Percentiles rank a stretch among this genome's conserved stretches.
phyloP scores from a whole-genome alignment of 441 rosid genomes.

The Daphne laureola region DNA sequence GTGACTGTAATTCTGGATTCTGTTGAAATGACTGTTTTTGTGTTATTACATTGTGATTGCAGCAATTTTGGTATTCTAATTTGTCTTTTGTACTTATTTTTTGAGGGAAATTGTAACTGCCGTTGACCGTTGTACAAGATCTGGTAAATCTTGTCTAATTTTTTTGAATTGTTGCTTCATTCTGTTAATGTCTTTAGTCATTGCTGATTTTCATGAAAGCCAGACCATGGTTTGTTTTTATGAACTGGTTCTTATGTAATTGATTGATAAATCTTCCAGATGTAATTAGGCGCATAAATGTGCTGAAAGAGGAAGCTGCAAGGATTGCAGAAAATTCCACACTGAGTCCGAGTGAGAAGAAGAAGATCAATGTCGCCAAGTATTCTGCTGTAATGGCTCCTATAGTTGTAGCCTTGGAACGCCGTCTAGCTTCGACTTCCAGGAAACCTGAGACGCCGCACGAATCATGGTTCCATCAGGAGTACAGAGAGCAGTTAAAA shows the following conservation, averaged over 20 bases:
- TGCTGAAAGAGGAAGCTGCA: constrained; percentile 90
- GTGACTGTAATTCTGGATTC: too few species aligned
- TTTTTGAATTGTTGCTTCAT: too few species aligned
- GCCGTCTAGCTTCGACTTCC: constrained; percentile 94
- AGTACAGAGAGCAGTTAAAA: constrained; percentile 64
- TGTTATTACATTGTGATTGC: too few species aligned
- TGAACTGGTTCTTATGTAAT: background rate
- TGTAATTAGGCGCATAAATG: constrained; percentile 85
- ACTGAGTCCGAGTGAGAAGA: constrained; percentile 86
- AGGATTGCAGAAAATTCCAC: constrained; percentile 87
- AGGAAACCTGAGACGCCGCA: constrained; percentile 95
- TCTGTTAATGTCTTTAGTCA: too few species aligned
- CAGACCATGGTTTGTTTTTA: background rate
- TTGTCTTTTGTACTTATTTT: too few species aligned
- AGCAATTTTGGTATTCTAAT: too few species aligned
- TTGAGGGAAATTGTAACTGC: too few species aligned
- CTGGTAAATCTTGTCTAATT: too few species aligned
- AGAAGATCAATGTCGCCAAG: constrained; percentile 84
- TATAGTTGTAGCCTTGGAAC: constrained; percentile 86
- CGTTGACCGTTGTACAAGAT: too few species aligned
- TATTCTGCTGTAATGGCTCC: constrained; percentile 99
- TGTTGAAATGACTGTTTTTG: too few species aligned
- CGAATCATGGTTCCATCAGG: constrained; percentile 82
- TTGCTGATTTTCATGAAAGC: too few species aligned
- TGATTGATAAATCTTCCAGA: constrained; percentile 43